A percentile compares a stretch with the other conserved stretches of the same genome.
Evolutionary conservation across 441 rosid species (phyloP).

Genomic region (Adansonia rubrostipa): DNA sequence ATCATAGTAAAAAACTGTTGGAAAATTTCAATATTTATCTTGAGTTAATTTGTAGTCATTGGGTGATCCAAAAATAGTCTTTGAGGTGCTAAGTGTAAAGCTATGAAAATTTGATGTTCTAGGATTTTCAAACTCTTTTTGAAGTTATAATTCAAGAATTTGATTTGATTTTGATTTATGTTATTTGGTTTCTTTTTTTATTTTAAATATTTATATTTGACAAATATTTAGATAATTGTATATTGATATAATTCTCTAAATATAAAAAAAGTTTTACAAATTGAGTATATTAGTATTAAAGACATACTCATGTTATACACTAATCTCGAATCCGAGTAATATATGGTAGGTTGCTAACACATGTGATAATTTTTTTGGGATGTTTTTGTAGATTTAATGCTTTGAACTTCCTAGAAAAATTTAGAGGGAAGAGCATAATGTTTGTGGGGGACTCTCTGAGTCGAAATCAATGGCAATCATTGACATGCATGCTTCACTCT

Average conservation of each 20-base stretch:
- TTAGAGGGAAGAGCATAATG: constrained; percentile 78
- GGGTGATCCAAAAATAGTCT: background rate
- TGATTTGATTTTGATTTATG: background rate
- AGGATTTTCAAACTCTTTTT: background rate
- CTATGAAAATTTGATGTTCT: background rate
- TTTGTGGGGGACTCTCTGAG: constrained; percentile 87
- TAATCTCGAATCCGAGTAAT: too few relatives aligned
- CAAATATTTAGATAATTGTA: too few relatives aligned
- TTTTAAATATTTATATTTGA: too few relatives aligned
- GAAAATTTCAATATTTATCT: background rate
- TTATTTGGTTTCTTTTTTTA: too few relatives aligned
- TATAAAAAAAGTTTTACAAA: too few relatives aligned
- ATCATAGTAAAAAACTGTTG: background rate
- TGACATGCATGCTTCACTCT: constrained; percentile 79
- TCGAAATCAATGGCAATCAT: constrained; percentile 77
- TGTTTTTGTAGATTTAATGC: constrained; percentile 59
- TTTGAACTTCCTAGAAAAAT: constrained; percentile 47
- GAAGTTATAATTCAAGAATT: background rate
- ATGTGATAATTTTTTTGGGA: background rate
- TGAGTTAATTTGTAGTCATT: background rate
- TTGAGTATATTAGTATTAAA: too few relatives aligned
- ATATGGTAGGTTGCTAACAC: background rate
- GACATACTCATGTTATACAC: too few relatives aligned
- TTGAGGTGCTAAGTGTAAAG: background rate
- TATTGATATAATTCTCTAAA: too few relatives aligned